A percentile compares a stretch with the other conserved stretches of the same genome.
Conservation (phyloP, 345 rosid genomes). For the Eucalyptus sideroxylon region DNA sequence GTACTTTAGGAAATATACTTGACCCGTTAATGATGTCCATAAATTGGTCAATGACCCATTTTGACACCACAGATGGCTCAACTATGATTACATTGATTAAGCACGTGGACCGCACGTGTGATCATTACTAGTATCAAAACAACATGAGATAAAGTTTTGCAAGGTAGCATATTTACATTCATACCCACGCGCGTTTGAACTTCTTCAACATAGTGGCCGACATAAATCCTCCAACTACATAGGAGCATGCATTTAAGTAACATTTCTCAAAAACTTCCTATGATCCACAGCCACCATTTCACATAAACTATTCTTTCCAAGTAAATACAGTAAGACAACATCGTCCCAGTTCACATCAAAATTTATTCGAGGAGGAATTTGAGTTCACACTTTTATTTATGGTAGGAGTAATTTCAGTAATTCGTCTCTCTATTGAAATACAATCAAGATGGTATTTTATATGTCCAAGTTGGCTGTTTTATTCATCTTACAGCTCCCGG, state of each 20-base stretch:
- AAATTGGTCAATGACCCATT: too few relatives aligned
- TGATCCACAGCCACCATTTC: not conserved
- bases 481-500: not conserved
- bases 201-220: not conserved
- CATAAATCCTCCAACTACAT: not conserved
- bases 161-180: not conserved
- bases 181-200: not conserved
- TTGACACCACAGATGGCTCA: too few relatives aligned
- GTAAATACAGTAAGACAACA: not conserved
- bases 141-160: not conserved
- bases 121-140: not conserved
- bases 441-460: not conserved
- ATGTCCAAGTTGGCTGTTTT: not conserved
- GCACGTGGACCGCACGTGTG: too few relatives aligned
- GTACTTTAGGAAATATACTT: too few relatives aligned
- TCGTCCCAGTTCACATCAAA: not conserved
- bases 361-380: too few relatives aligned
- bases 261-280: not conserved
- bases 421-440: not conserved
- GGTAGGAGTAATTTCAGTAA: not conserved
- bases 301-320: not conserved
- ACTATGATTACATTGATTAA: too few relatives aligned
- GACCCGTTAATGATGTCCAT: too few relatives aligned
- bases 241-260: not conserved
- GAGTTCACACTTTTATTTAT: too few relatives aligned